Percentiles rank a stretch among this genome's conserved stretches.
Conservation (phyloP, 192 early-diverging fungal species). For the Allomyces macrogynus region DNA sequence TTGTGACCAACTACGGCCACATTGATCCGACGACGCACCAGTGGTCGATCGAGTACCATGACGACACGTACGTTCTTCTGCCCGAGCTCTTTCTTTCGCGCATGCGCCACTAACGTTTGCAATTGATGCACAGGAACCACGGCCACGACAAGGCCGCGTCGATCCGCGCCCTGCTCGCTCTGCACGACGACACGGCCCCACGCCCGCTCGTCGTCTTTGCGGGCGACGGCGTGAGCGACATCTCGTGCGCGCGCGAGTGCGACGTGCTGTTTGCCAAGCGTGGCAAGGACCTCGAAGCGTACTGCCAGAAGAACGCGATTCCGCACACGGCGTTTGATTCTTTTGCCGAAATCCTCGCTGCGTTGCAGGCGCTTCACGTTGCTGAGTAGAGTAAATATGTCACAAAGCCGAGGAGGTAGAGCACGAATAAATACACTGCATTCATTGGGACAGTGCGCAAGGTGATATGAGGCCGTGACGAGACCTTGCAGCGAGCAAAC, state of each 20-base stretch:
- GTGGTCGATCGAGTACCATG: neutral
- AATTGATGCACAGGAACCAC: too few relatives aligned
- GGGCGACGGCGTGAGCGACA: slow-evolving; percentile 34
- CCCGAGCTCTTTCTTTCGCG: too few relatives aligned
- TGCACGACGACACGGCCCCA: neutral
- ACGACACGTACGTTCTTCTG: neutral
- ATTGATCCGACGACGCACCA: neutral
- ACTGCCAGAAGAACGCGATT: slow-evolving; percentile 19
- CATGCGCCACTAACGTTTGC: too few relatives aligned
- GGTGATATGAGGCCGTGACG: too few relatives aligned
- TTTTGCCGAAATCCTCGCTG: slow-evolving; percentile 3
- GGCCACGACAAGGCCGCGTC: slow-evolving; percentile 6
- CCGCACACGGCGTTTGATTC: slow-evolving; percentile 12
- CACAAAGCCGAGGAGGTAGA: too few relatives aligned
- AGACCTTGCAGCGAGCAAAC: too few relatives aligned
- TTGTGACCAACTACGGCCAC: neutral
- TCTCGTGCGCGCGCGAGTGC: slow-evolving; percentile 27
- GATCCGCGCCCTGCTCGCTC: slow-evolving; percentile 5
- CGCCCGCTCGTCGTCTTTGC: slow-evolving; percentile 18
- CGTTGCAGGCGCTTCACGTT: too few relatives aligned
- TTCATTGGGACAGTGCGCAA: too few relatives aligned
- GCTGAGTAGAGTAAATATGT: too few relatives aligned
- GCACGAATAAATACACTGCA: too few relatives aligned
- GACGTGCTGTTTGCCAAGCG: slow-evolving; percentile 31
- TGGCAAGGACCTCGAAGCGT: slow-evolving; percentile 28